These are phyloP conservation scores for Schizonepeta tenuifolia DNA, from an alignment of 257 asterid species.

Conservation along the genomic window DNA sequence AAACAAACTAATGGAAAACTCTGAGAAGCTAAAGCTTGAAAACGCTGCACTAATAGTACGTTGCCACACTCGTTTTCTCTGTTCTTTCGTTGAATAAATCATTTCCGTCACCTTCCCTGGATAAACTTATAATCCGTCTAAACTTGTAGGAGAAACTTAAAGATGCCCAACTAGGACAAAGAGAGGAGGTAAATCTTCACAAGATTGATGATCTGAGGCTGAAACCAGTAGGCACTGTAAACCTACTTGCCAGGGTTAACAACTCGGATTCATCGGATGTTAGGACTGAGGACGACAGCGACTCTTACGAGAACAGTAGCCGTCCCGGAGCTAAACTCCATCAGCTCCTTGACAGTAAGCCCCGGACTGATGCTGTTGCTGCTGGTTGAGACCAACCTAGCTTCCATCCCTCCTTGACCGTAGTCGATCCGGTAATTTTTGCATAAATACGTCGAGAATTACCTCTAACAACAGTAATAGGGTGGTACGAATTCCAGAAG, in stretches of 20 bases:
- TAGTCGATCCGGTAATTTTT: conserved; percentile 53
- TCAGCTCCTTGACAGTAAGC: conserved; percentile 73
- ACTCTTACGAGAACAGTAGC: conserved; percentile 46
- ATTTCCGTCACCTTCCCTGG: not conserved
- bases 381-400: conserved; percentile 57
- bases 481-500: conserved; percentile 35
- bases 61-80: not conserved
- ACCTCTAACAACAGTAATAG: conserved; percentile 65
- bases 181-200: conserved; percentile 39
- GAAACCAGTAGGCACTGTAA: conserved; percentile 75
- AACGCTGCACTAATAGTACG: conserved; percentile 69
- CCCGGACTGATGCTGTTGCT: conserved; percentile 84
- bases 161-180: conserved; percentile 40
- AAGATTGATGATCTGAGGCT: conserved; percentile 48
- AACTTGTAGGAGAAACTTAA: conserved; percentile 69
- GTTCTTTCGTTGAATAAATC: not conserved
- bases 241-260: conserved; percentile 85
- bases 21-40: conserved; percentile 74
- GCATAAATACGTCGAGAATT: conserved; percentile 71
- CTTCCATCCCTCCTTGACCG: conserved; percentile 21
- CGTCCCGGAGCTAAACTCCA: conserved; percentile 74
- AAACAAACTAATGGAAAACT: conserved; percentile 54
- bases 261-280: conserved; percentile 51
- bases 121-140: not conserved
- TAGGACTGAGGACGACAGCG: conserved; percentile 52